Conservation (phyloP, 2,329 filamentous ascomycete genomes). For the Colletotrichum spinosum region DNA sequence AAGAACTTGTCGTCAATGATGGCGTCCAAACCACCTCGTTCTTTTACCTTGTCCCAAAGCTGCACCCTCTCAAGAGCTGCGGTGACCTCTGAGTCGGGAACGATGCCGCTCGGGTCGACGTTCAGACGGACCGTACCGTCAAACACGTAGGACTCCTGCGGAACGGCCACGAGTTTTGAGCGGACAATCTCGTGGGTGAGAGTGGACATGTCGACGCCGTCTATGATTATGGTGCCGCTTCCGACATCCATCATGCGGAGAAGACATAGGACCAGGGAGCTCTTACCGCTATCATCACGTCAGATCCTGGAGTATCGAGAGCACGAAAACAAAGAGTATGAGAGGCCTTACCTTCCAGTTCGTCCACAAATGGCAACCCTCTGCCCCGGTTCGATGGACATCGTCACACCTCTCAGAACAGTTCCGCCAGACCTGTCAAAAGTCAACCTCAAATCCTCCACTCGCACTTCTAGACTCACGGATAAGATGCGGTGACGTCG, state of each 20-base stretch:
- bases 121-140: conserved; percentile 60
- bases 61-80: conserved; percentile 57
- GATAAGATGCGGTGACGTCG: conserved; percentile 23
- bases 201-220: conserved; percentile 52
- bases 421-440: conserved; percentile 18
- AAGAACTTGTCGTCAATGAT: conserved; percentile 46
- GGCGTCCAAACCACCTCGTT: conserved; percentile 50
- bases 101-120: conserved; percentile 54
- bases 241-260: conserved; percentile 60
- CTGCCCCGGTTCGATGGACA: conserved; percentile 39
- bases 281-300: conserved; percentile 57
- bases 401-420: conserved; percentile 19
- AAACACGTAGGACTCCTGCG: conserved; percentile 64
- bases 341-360: conserved; percentile 40
- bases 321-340: too few relatives aligned
- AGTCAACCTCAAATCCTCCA: background rate
- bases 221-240: conserved; percentile 56
- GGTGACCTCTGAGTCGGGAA: conserved; percentile 54
- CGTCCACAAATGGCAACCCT: conserved; percentile 42
- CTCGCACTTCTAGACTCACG: background rate
- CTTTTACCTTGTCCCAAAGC: conserved; percentile 54
- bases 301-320: background rate
- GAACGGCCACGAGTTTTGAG: conserved; percentile 53
- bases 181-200: conserved; percentile 44
- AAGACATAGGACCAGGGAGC: conserved; percentile 47